Evolutionary conservation across 2,329 filamentous ascomycete species (phyloP).

Genomic region (Aspergillus viridinutans): DNA sequence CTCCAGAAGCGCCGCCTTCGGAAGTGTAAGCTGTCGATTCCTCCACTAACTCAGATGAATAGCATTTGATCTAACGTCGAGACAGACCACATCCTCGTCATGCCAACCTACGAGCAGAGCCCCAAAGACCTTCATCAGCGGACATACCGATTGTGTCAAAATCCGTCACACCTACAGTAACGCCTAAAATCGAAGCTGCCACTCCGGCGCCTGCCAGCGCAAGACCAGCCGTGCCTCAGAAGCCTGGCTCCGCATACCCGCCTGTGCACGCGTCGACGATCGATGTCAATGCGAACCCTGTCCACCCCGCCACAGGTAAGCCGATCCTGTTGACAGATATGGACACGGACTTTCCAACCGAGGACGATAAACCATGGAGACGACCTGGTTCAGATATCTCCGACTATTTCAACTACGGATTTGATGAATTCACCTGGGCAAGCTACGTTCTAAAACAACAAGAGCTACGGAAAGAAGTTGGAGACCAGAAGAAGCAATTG

Average conservation of each 20-base stretch:
- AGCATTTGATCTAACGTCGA: constrained; percentile 13
- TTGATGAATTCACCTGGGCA: constrained; percentile 97
- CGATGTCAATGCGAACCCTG: constrained; percentile 76
- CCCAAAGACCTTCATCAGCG: constrained; percentile 30
- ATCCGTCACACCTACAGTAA: constrained; percentile 31
- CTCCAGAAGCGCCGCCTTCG: constrained; percentile 37
- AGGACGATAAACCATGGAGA: constrained; percentile 87
- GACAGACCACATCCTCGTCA: constrained; percentile 39
- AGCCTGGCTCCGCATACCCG: constrained; percentile 61
- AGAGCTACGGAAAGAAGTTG: constrained; percentile 69
- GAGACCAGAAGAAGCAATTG: constrained; percentile 70
- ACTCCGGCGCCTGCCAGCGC: constrained; percentile 29
- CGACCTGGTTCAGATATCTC: constrained; percentile 90
- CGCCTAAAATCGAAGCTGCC: constrained; percentile 30
- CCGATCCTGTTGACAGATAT: constrained; percentile 78
- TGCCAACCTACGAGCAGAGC: constrained; percentile 32
- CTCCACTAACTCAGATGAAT: neutral
- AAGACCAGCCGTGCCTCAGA: constrained; percentile 40
- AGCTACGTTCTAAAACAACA: constrained; percentile 90
- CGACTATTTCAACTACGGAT: constrained; percentile 99
- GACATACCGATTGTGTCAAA: constrained; percentile 29
- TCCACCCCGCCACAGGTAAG: constrained; percentile 69
- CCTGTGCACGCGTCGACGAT: constrained; percentile 71
- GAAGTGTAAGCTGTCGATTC: constrained; percentile 31
- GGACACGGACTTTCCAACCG: constrained; percentile 66